Evolutionary conservation across 2,329 filamentous ascomycete genomes (phyloP), one percentile per base, ranked within the genome.

Genomic region (Teratosphaeria destructans): DNA sequence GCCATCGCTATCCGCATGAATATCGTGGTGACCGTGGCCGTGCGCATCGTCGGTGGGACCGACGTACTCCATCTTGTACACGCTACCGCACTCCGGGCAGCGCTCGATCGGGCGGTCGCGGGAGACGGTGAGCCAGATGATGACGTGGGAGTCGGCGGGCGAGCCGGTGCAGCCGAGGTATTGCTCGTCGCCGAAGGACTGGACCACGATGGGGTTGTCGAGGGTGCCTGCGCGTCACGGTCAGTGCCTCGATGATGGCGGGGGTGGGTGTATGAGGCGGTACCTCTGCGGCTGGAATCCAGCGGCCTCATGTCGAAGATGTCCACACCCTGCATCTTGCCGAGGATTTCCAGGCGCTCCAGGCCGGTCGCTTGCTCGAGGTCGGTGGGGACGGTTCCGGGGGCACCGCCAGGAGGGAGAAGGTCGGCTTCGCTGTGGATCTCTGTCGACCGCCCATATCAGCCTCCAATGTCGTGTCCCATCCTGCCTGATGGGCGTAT

Each of bases 281-380:
- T 82, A 89, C 93, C 93, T 77, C 84, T 84, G 74, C 94, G 87
- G 76, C 88, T 94, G 65, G 93, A 82, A 76, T 97, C 94, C 70
- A 99, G 85, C 65, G 94, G 94, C 78, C 85, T 87, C 94, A 97
- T 96, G 80, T 99, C 92, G 81, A 99, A 99, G 75, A 97, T 82
- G 75, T 99, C 94, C 71, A 96, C 81, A 67, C 94, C 92, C 82
- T 97, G 90, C 88, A 97, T 96, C 86, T 99, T 99, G 79, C 94
- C 94, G 75, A 99, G 83, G 73, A 99, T 94, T 80, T 99, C 94
- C 70, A 99, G 85, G 85, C 94, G 92, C 83, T 99, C 94, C 62
- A 97, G 83, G 89, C 94, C 94, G 70, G 94, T 97, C 62, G 94
- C 80, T 78, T 99, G 94, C 77, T 97, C 91, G 74, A 95, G 78